Evolutionary conservation across 257 asterid species (phyloP).

Genomic region (Lycium ferocissimum): DNA sequence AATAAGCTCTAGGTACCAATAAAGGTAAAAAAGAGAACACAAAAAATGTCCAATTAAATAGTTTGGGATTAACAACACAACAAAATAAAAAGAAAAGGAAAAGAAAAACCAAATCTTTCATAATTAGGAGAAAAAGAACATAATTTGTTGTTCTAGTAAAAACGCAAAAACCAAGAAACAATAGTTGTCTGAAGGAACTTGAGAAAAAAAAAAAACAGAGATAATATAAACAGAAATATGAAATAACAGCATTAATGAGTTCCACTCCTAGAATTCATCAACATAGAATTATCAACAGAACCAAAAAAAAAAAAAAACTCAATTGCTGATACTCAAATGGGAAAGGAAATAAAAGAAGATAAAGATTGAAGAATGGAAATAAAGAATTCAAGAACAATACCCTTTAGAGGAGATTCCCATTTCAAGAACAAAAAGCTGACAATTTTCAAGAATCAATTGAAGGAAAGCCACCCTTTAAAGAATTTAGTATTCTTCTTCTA

Average conservation of each 20-base stretch:
- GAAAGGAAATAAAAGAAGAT: background rate
- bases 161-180: background rate
- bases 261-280: background rate
- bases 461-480: slow-evolving; percentile 31
- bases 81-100: background rate
- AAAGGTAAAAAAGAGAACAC: background rate
- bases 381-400: slow-evolving; percentile 39
- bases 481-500: slow-evolving; percentile 31
- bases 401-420: slow-evolving; percentile 36
- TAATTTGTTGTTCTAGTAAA: background rate
- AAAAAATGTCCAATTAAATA: background rate
- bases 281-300: background rate
- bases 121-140: background rate
- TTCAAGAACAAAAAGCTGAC: slow-evolving; percentile 36
- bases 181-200: background rate
- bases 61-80: background rate
- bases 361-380: slow-evolving; percentile 19
- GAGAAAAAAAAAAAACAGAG: background rate
- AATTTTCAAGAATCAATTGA: slow-evolving; percentile 45
- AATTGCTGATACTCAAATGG: background rate
- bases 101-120: background rate
- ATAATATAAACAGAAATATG: background rate
- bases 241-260: background rate
- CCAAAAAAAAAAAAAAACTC: background rate
- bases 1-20: background rate